phyloP scores from a whole-genome alignment of 2,329 filamentous ascomycete species.

The Cladosporium velox region DNA sequence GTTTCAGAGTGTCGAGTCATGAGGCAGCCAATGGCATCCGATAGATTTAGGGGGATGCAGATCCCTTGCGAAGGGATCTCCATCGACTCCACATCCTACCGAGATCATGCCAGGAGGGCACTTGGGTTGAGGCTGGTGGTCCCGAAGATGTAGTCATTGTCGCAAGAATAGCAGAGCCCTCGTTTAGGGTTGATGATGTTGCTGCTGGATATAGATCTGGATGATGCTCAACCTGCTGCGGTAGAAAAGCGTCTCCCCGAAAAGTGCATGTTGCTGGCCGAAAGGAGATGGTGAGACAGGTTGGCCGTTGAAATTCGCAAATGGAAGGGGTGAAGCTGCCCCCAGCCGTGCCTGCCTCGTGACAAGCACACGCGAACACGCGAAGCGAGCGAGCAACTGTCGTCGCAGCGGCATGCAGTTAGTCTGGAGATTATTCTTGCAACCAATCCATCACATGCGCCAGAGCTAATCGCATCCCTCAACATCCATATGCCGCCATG shows the following conservation, averaged over 20 bases:
- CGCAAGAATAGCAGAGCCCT: constrained; percentile 5
- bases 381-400: neutral
- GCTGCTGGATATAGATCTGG: neutral
- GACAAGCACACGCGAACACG: constrained; percentile 3
- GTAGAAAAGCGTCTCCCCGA: no score
- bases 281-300: constrained; percentile 8
- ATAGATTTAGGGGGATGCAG: constrained; percentile 3
- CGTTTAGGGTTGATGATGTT: neutral
- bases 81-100: constrained; percentile 6
- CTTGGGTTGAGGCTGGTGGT: neutral
- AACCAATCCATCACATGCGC: neutral
- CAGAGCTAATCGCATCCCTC: constrained; percentile 3
- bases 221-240: neutral
- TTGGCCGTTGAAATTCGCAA: constrained; percentile 3
- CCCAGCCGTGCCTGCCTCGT: constrained; percentile 8
- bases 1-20: constrained; percentile 14
- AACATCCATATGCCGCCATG: constrained; percentile 18
- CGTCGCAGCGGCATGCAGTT: neutral
- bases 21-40: constrained; percentile 4
- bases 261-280: neutral
- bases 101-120: constrained; percentile 1
- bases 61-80: constrained; percentile 6
- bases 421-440: neutral
- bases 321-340: constrained; percentile 3
- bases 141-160: neutral